These are phyloP conservation scores for Chalciporus sp. DNA, from an alignment of 1,284 basidiomycete species.

Conservation along the genomic window DNA sequence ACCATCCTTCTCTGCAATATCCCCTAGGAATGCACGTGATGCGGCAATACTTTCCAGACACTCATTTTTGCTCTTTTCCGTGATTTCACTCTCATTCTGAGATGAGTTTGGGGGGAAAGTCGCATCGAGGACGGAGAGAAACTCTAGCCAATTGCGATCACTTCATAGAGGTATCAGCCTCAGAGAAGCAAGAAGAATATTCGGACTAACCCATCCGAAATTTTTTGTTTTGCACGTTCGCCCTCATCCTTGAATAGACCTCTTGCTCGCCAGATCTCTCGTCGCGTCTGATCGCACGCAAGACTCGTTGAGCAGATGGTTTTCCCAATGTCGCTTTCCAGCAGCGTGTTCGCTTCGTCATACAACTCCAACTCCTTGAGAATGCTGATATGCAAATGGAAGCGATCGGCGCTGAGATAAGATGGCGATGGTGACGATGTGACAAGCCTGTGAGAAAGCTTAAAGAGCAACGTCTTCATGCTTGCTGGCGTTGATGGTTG, in stretches of 20 bases:
- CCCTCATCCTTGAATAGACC: constrained; percentile 63
- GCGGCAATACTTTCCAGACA: constrained; percentile 43
- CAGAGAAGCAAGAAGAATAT: not conserved
- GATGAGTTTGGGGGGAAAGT: constrained; percentile 51
- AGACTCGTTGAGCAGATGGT: constrained; percentile 71
- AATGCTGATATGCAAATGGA: constrained; percentile 73
- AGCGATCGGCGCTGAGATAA: constrained; percentile 69
- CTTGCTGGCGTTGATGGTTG: constrained; percentile 58
- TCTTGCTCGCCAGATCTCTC: constrained; percentile 64
- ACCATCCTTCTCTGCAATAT: constrained; percentile 63
- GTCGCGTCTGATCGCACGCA: constrained; percentile 70
- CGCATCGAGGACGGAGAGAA: constrained; percentile 70
- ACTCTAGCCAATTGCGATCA: constrained; percentile 86
- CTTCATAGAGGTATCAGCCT: constrained; percentile 39
- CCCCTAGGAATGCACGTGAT: constrained; percentile 55
- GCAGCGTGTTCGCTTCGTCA: constrained; percentile 71
- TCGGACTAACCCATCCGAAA: constrained; percentile 56
- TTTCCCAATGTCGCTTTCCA: constrained; percentile 68
- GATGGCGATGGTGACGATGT: constrained; percentile 61
- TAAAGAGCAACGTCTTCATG: constrained; percentile 69
- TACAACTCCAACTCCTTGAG: constrained; percentile 67
- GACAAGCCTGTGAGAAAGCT: constrained; percentile 71
- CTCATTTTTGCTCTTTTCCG: constrained; percentile 35
- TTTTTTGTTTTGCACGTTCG: constrained; percentile 53
- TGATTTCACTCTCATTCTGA: constrained; percentile 21